Evolutionary conservation across 2,329 filamentous ascomycete genomes (phyloP).

Genomic region (Cladosporium sp.): DNA sequence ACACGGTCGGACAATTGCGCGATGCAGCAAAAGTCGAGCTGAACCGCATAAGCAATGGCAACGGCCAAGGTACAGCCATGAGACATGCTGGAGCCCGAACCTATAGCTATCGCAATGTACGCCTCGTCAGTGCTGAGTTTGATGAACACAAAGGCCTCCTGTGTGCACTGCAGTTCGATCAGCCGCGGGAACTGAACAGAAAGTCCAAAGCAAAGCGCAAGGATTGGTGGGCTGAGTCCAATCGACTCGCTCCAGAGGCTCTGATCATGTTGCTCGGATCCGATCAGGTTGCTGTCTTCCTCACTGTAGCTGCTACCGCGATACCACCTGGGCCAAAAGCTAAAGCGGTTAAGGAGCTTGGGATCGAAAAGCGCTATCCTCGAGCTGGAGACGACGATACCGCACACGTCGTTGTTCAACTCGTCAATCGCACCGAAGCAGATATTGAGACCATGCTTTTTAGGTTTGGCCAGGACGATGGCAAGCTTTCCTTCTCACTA

Average conservation of each 20-base stretch:
- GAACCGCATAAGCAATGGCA: constrained; percentile 30
- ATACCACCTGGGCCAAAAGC: not conserved
- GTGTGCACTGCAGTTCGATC: constrained; percentile 48
- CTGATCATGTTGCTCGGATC: constrained; percentile 53
- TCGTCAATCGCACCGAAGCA: constrained; percentile 6
- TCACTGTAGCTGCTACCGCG: constrained; percentile 21
- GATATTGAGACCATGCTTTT: constrained; percentile 11
- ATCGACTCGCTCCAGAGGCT: constrained; percentile 51
- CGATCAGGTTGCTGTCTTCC: constrained; percentile 31
- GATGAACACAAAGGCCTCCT: constrained; percentile 46
- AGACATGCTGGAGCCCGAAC: constrained; percentile 30
- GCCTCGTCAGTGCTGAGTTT: constrained; percentile 38
- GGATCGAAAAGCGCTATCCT: not conserved
- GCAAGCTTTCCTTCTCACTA: constrained; percentile 36
- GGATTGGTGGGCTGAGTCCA: constrained; percentile 54
- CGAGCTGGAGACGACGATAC: not conserved
- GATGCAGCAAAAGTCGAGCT: constrained; percentile 49
- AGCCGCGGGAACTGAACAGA: constrained; percentile 40
- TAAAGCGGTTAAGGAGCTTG: not conserved
- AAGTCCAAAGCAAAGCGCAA: constrained; percentile 36
- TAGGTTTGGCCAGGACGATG: not conserved
- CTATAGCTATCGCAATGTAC: constrained; percentile 41
- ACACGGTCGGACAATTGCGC: constrained; percentile 55
- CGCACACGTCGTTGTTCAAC: constrained; percentile 11
- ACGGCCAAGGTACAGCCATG: constrained; percentile 22